These are phyloP conservation scores for Verticillium zaregamsianum DNA, from an alignment of 2,329 filamentous ascomycete genomes.

Conservation along the genomic window DNA sequence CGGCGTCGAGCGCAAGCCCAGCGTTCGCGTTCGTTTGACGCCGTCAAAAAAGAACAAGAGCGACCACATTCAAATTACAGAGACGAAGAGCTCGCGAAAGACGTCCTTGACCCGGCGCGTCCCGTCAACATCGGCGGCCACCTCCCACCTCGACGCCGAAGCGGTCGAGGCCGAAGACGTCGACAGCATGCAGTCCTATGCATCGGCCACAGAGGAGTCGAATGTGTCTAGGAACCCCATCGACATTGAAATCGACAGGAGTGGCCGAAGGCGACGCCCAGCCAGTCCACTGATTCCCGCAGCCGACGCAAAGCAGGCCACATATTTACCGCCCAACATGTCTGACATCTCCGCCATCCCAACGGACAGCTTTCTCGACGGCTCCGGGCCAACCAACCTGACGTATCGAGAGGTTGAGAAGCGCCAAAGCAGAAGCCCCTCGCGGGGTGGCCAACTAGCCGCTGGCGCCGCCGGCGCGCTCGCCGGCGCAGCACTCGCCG, in stretches of 20 bases:
- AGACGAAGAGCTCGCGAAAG: slow-evolving; percentile 69
- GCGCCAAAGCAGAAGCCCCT: slow-evolving; percentile 38
- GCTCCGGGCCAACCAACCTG: slow-evolving; percentile 41
- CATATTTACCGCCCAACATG: slow-evolving; percentile 59
- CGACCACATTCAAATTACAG: slow-evolving; percentile 84
- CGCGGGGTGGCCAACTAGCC: slow-evolving; percentile 31
- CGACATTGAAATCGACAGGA: slow-evolving; percentile 77
- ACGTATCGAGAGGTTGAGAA: slow-evolving; percentile 23
- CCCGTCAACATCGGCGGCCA: slow-evolving; percentile 40
- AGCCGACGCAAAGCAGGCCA: slow-evolving; percentile 51
- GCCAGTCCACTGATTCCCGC: slow-evolving; percentile 64
- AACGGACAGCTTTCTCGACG: slow-evolving; percentile 57
- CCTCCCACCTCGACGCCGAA: slow-evolving; percentile 36
- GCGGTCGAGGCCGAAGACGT: slow-evolving; percentile 54
- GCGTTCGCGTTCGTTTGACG: slow-evolving; percentile 74
- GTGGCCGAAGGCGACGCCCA: slow-evolving; percentile 51
- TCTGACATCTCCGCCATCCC: slow-evolving; percentile 84
- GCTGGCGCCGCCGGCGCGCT: slow-evolving; percentile 32
- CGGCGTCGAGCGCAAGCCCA: slow-evolving; percentile 67
- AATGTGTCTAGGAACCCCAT: slow-evolving; percentile 74
- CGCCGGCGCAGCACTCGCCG: slow-evolving; percentile 32
- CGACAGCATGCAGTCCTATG: slow-evolving; percentile 67
- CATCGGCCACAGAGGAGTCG: slow-evolving; percentile 75
- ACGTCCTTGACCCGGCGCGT: slow-evolving; percentile 54
- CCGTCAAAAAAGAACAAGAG: slow-evolving; percentile 67